These are phyloP conservation scores for Neonectria magnoliae DNA, from an alignment of 2,329 filamentous ascomycete species.

Conservation along the genomic window DNA sequence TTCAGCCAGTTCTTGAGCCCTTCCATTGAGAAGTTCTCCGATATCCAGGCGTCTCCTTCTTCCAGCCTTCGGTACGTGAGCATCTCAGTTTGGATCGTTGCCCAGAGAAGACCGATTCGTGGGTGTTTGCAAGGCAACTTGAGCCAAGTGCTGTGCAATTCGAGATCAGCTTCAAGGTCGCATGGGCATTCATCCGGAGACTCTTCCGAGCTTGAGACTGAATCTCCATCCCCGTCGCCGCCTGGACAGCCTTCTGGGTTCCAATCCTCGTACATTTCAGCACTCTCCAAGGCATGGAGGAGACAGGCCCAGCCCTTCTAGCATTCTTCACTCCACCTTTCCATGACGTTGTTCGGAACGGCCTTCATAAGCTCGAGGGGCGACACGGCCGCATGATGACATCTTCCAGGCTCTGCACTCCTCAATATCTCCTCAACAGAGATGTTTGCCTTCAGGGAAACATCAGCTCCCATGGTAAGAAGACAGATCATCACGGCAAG, in stretches of 20 bases:
- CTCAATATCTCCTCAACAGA: conserved; percentile 18
- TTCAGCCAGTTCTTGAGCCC: conserved; percentile 8
- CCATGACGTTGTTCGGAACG: background rate
- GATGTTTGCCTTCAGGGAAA: background rate
- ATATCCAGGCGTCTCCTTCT: conserved; percentile 17
- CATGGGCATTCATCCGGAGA: background rate
- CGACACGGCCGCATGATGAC: conserved; percentile 1
- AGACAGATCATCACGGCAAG: conserved; percentile 21
- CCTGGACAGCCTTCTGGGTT: background rate
- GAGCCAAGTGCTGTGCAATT: background rate
- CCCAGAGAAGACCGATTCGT: conserved; percentile 21
- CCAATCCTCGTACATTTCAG: background rate
- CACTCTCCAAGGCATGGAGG: background rate
- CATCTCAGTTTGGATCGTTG: conserved; percentile 23
- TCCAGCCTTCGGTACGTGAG: conserved; percentile 21
- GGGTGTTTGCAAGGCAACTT: background rate
- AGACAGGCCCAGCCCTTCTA: conserved; percentile 11
- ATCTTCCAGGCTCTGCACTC: background rate
- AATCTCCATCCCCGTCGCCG: background rate
- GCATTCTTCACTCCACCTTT: conserved; percentile 8
- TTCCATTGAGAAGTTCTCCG: conserved; percentile 13
- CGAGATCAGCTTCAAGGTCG: too few species aligned
- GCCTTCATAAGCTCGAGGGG: conserved; percentile 6
- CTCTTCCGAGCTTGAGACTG: background rate
- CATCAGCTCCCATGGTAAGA: background rate